Evolutionary conservation across 352 stramenopile genomes (phyloP), one percentile per base, ranked within the genome.

Genomic region (Pythium phragmitis): DNA sequence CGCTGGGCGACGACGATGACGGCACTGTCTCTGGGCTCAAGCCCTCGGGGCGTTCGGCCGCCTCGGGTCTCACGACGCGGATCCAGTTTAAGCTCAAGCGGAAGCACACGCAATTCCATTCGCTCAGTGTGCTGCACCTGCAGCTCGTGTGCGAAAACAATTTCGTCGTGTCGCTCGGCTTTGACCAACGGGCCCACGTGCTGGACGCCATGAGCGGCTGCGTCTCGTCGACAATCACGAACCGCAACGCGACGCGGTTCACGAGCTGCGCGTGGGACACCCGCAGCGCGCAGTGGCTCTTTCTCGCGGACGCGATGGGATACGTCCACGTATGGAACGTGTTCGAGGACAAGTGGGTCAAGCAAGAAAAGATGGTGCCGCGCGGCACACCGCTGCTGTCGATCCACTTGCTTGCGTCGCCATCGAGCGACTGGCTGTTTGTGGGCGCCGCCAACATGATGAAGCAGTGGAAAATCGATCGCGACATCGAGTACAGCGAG

Each of bases 151-250:
- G 76, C 8, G 80, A 88, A 53, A 83, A 82, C 62, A 90, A 79
- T 37, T 82, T 92, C 46, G 72, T 93, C 11, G 80, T 92, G 9
- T 91, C 85, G 1, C 73, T 93, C 14, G 80, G 77, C 7, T 93
- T 86, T 54, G 85, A 93, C 43, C 75, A 90, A 19, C 91, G 88
- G 30, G 80, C 81, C 2, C 80, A 89, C 42, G 43, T 93, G 16
- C 74, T 90, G 13, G 82, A 93, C 55, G 77, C 80, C 7, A 88
- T 86, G 54, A 86, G 78, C 1, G 80, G 82, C 1, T 63, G 61
- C 7, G 57, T 89, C 5, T 86, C 82, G 16, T 71, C 77, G 0
- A 89, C 82, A 16, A 83, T 93, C 17, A 65, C 52, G 7, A 88
- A 84, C 34, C 19, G 72, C 3, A 80, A 73, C 23, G 72, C 71